Conservation (phyloP, 305 asterid species). For the Plantago rigida region DNA sequence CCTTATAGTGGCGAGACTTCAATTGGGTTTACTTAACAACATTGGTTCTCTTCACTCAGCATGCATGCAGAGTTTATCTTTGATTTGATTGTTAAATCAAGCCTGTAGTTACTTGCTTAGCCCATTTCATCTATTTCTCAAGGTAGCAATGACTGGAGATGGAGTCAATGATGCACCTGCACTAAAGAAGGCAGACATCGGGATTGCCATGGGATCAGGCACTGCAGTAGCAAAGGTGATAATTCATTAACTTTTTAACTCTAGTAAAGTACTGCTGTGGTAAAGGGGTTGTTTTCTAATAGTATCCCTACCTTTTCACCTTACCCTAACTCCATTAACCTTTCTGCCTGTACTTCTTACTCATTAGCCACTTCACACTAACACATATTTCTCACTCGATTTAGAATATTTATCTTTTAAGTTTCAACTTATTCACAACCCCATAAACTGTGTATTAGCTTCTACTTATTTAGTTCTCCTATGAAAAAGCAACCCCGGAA, state of each 20-base stretch:
- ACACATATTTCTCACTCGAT: too few relatives aligned
- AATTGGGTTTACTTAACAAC: not conserved
- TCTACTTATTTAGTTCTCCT: too few relatives aligned
- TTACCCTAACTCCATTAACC: too few relatives aligned
- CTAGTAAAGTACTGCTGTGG: not conserved
- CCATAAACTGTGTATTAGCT: too few relatives aligned
- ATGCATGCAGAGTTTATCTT: not conserved
- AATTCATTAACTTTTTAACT: conserved; percentile 15
- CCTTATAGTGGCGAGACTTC: not conserved
- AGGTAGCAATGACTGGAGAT: conserved; percentile 99
- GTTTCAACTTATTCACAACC: too few relatives aligned
- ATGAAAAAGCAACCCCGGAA: too few relatives aligned
- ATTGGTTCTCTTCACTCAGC: not conserved
- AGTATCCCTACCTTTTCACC: too few relatives aligned
- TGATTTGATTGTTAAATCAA: not conserved
- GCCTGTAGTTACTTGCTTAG: conserved; percentile 18
- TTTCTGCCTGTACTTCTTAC: too few relatives aligned
- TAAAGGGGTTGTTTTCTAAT: too few relatives aligned
- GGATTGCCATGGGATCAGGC: conserved; percentile 99
- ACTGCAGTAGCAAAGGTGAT: conserved; percentile 97
- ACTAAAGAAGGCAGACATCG: conserved; percentile 88
- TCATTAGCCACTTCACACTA: too few relatives aligned
- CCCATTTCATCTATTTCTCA: conserved; percentile 24
- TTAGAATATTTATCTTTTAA: not conserved
- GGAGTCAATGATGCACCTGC: conserved; percentile 99